Base-by-base conservation (phyloP, 129 eudicot species). In the Cynara cardunculus region DNA sequence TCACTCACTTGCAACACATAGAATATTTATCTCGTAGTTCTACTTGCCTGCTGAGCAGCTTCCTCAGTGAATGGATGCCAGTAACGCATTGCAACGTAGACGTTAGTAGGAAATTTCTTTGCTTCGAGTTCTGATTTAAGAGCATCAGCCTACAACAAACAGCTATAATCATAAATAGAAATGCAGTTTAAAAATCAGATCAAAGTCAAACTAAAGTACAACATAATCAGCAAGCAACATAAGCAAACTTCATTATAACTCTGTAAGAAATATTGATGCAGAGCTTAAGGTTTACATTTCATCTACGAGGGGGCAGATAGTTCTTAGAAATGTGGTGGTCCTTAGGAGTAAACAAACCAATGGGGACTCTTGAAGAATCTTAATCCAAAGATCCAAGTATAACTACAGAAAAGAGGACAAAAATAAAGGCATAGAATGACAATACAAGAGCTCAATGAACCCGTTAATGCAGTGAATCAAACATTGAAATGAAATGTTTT, bases 21-120 rank as follows among this genome's bases (percentile, higher is more conserved):
- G 68, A 61, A 21, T 19, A 62, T 21, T 64, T 64, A 64, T 64
- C 69, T 64, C 27, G 8, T 64, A 9, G 28, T 22, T 64, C 16
- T 64, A 46, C 82, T 79, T 86, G 75, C 95, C 95, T 88, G 87
- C 25, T 86, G 75, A 80, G 85, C 89, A 65, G 95, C 95, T 75
- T 90, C 95, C 73, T 90, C 92, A 1, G 95, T 90, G 70, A 88
- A 90, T 13, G 95, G 95, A 70, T 86, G 88, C 95, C 95, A 90
- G 76, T 90, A 90, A 4, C 92, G 86, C 95, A 90, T 90, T 27
- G 89, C 95, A 69, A 90, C 90, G 69, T 90, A 90, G n/a, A 90
- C 92, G 67, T 84, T 76, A 32, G 82, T 90, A 68, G 84, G 78
- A 26, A 82, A 78, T 59, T 86, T 81, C 82, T 90, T 88, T 19